Conservation (phyloP, 1,139 yeast genomes). For the Candida mesenterica region DNA sequence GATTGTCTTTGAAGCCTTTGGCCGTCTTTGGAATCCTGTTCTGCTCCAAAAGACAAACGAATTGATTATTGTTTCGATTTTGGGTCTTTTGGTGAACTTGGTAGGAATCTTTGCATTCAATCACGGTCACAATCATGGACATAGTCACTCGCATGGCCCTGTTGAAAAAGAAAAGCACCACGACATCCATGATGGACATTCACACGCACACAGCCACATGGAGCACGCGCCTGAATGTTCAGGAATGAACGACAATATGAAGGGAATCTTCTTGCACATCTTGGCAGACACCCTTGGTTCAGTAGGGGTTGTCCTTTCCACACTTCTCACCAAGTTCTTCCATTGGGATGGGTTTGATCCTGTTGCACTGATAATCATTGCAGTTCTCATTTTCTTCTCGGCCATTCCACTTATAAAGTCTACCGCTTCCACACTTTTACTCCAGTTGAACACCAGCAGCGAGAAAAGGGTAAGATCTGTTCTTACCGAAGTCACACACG, state of each 20-base stretch:
- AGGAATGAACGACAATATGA: conserved; percentile 78
- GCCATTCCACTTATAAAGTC: conserved; percentile 82
- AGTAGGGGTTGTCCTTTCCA: conserved; percentile 90
- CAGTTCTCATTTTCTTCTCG: conserved; percentile 72
- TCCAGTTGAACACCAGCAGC: conserved; percentile 52
- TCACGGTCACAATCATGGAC: conserved; percentile 49
- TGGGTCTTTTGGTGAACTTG: conserved; percentile 84
- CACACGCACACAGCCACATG: conserved; percentile 22
- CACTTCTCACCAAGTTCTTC: conserved; percentile 60
- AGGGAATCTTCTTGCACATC: conserved; percentile 89
- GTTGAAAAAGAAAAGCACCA: not conserved
- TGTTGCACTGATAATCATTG: conserved; percentile 84
- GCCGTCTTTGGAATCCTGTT: conserved; percentile 76
- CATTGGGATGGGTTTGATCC: conserved; percentile 80
- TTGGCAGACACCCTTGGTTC: conserved; percentile 96
- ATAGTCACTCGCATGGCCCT: conserved; percentile 25
- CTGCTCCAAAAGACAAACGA: conserved; percentile 80
- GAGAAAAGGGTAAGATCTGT: conserved; percentile 64
- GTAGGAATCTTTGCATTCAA: conserved; percentile 94
- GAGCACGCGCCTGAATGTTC: conserved; percentile 15
- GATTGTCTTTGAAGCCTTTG: conserved; percentile 82
- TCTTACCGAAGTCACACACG: conserved; percentile 61
- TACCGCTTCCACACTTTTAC: conserved; percentile 70
- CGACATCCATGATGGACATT: conserved; percentile 10
- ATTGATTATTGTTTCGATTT: conserved; percentile 73